Percentiles rank a stretch among this genome's conserved stretches.
Evolutionary conservation across 2,329 filamentous ascomycete genomes (phyloP).

Genomic region (Xylariales sp.): DNA sequence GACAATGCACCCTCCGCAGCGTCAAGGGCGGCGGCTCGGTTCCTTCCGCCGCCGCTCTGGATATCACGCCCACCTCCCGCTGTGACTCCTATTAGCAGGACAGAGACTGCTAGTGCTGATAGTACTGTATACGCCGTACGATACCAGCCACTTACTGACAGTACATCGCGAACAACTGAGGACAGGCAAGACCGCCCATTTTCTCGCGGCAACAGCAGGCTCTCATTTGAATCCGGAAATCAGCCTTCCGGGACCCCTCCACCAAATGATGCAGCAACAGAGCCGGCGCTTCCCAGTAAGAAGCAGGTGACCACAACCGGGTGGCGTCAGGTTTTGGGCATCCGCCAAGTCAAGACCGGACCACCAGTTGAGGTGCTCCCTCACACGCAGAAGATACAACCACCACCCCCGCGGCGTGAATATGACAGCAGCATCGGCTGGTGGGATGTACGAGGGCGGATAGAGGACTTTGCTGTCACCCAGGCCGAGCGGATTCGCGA

Average conservation of each 20-base stretch:
- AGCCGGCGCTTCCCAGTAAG: not conserved
- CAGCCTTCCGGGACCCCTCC: conserved; percentile 8
- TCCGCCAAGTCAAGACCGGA: conserved; percentile 16
- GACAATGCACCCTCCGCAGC: conserved; percentile 14
- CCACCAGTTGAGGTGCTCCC: conserved; percentile 26
- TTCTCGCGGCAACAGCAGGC: conserved; percentile 29
- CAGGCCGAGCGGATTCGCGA: conserved; percentile 59
- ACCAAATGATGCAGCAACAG: not conserved
- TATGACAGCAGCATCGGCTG: conserved; percentile 25
- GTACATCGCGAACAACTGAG: conserved; percentile 41
- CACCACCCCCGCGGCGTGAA: conserved; percentile 19
- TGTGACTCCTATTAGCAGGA: conserved; percentile 54
- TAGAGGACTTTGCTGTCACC: conserved; percentile 58
- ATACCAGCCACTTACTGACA: conserved; percentile 55
- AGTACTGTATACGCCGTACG: conserved; percentile 61
- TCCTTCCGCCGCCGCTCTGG: conserved; percentile 49
- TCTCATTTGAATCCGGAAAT: conserved; percentile 17
- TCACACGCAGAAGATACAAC: conserved; percentile 21
- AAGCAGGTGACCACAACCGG: conserved; percentile 8
- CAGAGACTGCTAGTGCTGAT: conserved; percentile 59
- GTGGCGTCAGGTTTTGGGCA: conserved; percentile 18
- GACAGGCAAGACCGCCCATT: conserved; percentile 24
- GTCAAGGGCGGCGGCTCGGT: conserved; percentile 19
- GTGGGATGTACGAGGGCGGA: conserved; percentile 53
- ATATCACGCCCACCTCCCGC: conserved; percentile 50